These are phyloP conservation scores for Chrysoporthe deuterocubensis DNA, from an alignment of 2,329 filamentous ascomycete species.

Conservation along the genomic window DNA sequence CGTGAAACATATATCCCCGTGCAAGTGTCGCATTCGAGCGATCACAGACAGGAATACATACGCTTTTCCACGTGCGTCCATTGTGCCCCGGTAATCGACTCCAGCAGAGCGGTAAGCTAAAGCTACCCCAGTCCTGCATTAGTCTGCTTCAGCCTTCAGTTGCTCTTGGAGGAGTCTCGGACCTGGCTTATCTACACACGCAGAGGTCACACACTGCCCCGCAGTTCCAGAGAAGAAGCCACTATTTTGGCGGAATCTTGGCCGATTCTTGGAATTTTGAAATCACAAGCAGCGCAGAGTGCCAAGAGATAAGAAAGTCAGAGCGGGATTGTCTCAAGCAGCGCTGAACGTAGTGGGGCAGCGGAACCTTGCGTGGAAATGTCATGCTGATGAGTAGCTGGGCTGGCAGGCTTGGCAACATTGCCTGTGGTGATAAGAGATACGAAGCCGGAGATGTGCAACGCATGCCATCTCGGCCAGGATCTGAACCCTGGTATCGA, in stretches of 20 bases:
- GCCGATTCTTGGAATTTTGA: background rate
- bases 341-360: background rate
- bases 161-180: background rate
- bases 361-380: background rate
- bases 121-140: background rate
- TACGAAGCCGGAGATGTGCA: conserved; percentile 14
- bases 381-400: conserved; percentile 7
- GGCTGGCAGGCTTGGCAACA: conserved; percentile 1
- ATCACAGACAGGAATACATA: background rate
- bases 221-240: background rate
- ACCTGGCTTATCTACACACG: conserved; percentile 4
- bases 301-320: conserved; percentile 27
- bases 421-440: conserved; percentile 23
- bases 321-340: background rate
- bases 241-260: background rate
- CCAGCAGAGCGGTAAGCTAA: conserved; percentile 15
- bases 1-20: background rate
- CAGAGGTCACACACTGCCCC: background rate
- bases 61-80: background rate
- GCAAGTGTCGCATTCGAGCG: background rate
- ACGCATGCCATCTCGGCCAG: conserved; percentile 9
- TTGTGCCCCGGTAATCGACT: background rate
- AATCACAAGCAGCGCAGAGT: background rate
- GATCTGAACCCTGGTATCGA: conserved; percentile 9
- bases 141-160: background rate